These are phyloP conservation scores for Carex parvula DNA, from an alignment of 176 grass and related monocot genomes.

Conservation along the genomic window DNA sequence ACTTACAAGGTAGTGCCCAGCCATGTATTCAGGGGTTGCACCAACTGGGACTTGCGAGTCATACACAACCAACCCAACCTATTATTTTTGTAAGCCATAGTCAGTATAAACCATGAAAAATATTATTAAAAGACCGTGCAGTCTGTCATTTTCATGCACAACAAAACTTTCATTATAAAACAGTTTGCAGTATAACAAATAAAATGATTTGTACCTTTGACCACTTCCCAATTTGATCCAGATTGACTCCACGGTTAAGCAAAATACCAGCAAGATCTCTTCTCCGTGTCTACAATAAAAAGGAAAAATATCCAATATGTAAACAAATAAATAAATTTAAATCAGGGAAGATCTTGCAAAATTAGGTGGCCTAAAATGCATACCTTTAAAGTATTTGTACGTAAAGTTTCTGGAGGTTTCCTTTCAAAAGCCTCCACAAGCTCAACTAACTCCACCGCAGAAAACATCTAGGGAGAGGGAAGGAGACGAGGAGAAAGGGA, in stretches of 20 bases:
- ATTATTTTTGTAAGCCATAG: slow-evolving; percentile 23
- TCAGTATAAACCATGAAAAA: neutral
- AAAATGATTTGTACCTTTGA: slow-evolving; percentile 66
- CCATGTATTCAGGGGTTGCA: slow-evolving; percentile 97
- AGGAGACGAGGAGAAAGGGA: neutral
- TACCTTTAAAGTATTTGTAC: slow-evolving; percentile 96
- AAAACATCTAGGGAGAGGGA: slow-evolving; percentile 62
- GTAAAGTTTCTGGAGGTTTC: slow-evolving; percentile 78
- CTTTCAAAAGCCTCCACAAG: slow-evolving; percentile 93
- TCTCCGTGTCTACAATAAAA: slow-evolving; percentile 61
- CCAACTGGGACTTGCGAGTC: slow-evolving; percentile 88
- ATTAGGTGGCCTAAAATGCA: neutral
- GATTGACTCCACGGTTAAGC: slow-evolving; percentile 97
- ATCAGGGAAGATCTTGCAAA: neutral
- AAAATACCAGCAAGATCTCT: slow-evolving; percentile 97
- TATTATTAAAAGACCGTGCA: neutral
- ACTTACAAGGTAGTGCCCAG: slow-evolving; percentile 93
- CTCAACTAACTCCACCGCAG: slow-evolving; percentile 85
- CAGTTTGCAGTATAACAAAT: neutral
- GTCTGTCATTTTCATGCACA: neutral
- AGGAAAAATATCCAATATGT: neutral
- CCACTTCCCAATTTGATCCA: slow-evolving; percentile 96
- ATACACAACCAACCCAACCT: slow-evolving; percentile 97
- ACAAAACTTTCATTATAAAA: neutral
- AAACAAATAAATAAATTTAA: neutral